These are phyloP conservation scores for Pseudopyricularia javanii DNA, from an alignment of 2,329 filamentous ascomycete species.

Conservation along the genomic window DNA sequence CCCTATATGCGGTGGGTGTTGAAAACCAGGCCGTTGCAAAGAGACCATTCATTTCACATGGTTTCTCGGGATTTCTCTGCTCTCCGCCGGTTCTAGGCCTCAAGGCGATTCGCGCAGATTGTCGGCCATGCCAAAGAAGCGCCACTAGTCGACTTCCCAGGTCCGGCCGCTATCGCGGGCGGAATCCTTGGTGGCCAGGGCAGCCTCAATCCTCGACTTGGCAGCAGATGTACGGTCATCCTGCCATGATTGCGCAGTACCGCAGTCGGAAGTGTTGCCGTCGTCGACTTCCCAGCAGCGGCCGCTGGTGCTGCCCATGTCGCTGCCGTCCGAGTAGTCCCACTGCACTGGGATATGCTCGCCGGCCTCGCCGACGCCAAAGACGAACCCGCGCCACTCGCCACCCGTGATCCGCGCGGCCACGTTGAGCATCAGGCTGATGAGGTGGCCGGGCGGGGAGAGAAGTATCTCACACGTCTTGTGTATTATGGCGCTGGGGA, in stretches of 20 bases:
- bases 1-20: not conserved
- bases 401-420: conserved; percentile 61
- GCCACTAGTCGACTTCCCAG: conserved; percentile 3
- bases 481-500: conserved; percentile 55
- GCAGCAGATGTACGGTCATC: not conserved
- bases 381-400: conserved; percentile 48
- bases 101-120: not conserved
- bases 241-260: not conserved
- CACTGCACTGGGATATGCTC: conserved; percentile 45
- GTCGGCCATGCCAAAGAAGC: not conserved
- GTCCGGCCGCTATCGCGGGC: not conserved
- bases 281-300: not conserved
- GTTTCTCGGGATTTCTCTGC: not conserved
- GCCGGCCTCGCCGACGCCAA: conserved; percentile 39
- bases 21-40: not conserved
- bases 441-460: conserved; percentile 67
- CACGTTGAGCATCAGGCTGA: conserved; percentile 69
- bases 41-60: not conserved
- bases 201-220: not conserved
- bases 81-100: not conserved
- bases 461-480: conserved; percentile 69
- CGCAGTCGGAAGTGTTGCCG: not conserved
- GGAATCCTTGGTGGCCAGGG: not conserved
- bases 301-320: not conserved
- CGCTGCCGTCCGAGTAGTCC: conserved; percentile 40